Percentiles rank a stretch among this genome's conserved stretches.
Evolutionary conservation across 2,329 filamentous ascomycete genomes (phyloP).

Genomic region (Cordyceps sp.): DNA sequence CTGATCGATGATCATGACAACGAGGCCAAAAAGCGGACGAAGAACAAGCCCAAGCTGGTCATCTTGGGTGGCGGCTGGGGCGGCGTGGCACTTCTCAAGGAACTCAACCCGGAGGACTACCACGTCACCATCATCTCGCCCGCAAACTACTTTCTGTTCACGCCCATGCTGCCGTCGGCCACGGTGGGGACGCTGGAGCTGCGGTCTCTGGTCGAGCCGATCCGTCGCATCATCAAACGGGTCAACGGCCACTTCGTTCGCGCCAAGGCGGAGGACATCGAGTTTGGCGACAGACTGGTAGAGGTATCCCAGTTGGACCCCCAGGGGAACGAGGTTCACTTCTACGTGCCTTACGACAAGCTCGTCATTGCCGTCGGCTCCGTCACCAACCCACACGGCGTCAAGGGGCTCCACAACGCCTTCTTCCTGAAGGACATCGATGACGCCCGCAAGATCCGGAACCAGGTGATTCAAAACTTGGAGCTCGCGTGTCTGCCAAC

Average conservation of each 20-base stretch:
- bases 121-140: slow-evolving; percentile 92
- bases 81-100: slow-evolving; percentile 79
- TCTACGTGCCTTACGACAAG: slow-evolving; percentile 97
- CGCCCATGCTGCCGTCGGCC: slow-evolving; percentile 91
- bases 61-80: slow-evolving; percentile 93
- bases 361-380: slow-evolving; percentile 85
- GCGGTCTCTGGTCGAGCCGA: slow-evolving; percentile 80
- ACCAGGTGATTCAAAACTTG: slow-evolving; percentile 74
- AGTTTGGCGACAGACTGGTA: slow-evolving; percentile 80
- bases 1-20: slow-evolving; percentile 80
- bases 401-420: slow-evolving; percentile 85
- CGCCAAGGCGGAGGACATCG: slow-evolving; percentile 72
- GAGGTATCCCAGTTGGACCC: slow-evolving; percentile 64
- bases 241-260: slow-evolving; percentile 82
- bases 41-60: slow-evolving; percentile 83
- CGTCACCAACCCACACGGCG: slow-evolving; percentile 84
- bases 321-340: slow-evolving; percentile 56
- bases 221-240: slow-evolving; percentile 64
- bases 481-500: slow-evolving; percentile 88
- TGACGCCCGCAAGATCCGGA: slow-evolving; percentile 79
- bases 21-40: slow-evolving; percentile 50
- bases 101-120: slow-evolving; percentile 78
- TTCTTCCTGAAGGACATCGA: slow-evolving; percentile 91
- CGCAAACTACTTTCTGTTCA: slow-evolving; percentile 94
- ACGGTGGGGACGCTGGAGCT: slow-evolving; percentile 91